Conservation (phyloP, 306 rosid species). For the Sicyos edulis region DNA sequence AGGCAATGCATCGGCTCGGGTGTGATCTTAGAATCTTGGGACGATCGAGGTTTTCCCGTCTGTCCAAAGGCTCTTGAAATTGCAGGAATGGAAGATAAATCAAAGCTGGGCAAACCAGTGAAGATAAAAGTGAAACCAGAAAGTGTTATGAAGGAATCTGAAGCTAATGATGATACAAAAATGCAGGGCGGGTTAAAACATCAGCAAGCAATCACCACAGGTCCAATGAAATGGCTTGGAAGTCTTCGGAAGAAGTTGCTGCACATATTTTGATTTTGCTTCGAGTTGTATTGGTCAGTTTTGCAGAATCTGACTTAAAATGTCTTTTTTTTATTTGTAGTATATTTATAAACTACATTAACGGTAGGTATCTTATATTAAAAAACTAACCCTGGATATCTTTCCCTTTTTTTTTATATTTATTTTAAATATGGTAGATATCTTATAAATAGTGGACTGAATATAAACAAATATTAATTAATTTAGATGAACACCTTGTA, state of each 20-base stretch:
- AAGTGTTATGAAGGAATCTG: slow-evolving; percentile 20
- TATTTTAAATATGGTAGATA: too few species aligned
- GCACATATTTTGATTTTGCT: slow-evolving; percentile 25
- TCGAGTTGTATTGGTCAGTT: too few species aligned
- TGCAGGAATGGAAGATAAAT: slow-evolving; percentile 73
- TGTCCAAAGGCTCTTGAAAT: slow-evolving; percentile 67
- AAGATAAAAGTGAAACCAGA: slow-evolving; percentile 77
- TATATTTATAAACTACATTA: too few species aligned
- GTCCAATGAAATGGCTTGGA: slow-evolving; percentile 32
- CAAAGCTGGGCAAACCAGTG: slow-evolving; percentile 82
- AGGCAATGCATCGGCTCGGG: slow-evolving; percentile 82
- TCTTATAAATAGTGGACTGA: too few species aligned
- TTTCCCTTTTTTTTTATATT: too few species aligned
- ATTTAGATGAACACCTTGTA: too few species aligned
- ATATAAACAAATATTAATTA: too few species aligned
- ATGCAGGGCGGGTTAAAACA: slow-evolving; percentile 20
- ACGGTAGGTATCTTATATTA: too few species aligned
- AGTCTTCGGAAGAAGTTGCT: slow-evolving; percentile 31
- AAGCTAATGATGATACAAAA: slow-evolving; percentile 27
- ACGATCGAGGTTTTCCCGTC: slow-evolving; percentile 76
- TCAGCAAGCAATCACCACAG: slow-evolving; percentile 16
- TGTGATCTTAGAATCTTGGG: slow-evolving; percentile 83
- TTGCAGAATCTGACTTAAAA: too few species aligned
- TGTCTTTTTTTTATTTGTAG: too few species aligned
- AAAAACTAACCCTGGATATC: too few species aligned